A percentile compares a stretch with the other conserved stretches of the same genome.
phyloP scores from a whole-genome alignment of 2,329 filamentous ascomycete genomes.

The Periconia sp. region DNA sequence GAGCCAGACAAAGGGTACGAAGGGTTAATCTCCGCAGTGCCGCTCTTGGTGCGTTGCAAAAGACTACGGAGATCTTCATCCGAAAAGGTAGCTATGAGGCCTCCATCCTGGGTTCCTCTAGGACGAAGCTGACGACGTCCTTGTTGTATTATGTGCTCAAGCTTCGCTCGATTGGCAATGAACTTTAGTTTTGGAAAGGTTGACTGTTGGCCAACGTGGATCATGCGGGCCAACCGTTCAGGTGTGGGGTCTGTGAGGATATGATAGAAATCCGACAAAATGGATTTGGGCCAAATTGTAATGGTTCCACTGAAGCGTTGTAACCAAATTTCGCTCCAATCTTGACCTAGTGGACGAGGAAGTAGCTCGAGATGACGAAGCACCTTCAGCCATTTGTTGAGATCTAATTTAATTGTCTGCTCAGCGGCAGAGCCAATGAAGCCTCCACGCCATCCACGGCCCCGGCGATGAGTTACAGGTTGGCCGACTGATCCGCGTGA shows the following conservation, averaged over 20 bases:
- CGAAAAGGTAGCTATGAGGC: constrained; percentile 44
- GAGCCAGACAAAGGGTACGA: constrained; percentile 27
- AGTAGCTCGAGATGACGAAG: constrained; percentile 89
- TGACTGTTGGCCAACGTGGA: constrained; percentile 85
- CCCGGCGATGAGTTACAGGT: constrained; percentile 90
- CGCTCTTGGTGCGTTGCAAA: constrained; percentile 34
- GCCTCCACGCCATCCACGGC: constrained; percentile 92
- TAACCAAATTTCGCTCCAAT: constrained; percentile 96
- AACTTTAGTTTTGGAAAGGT: constrained; percentile 92
- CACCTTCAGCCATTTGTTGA: constrained; percentile 97
- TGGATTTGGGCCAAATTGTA: constrained; percentile 90
- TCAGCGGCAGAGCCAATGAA: constrained; percentile 91
- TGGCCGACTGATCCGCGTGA: constrained; percentile 88
- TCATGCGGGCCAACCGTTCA: constrained; percentile 78
- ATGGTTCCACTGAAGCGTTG: constrained; percentile 93
- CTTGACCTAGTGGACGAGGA: constrained; percentile 85
- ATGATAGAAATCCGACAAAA: constrained; percentile 76
- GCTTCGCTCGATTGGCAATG: constrained; percentile 79
- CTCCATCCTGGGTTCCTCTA: constrained; percentile 31
- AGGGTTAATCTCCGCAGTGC: constrained; percentile 10
- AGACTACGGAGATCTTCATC: constrained; percentile 51
- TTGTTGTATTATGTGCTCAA: constrained; percentile 70
- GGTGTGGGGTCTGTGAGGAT: constrained; percentile 84
- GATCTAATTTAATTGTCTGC: constrained; percentile 92
- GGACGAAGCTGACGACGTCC: constrained; percentile 51